These are phyloP conservation scores for Cyberlindnera meyerae DNA, from an alignment of 805 yeast species.

Conservation along the genomic window DNA sequence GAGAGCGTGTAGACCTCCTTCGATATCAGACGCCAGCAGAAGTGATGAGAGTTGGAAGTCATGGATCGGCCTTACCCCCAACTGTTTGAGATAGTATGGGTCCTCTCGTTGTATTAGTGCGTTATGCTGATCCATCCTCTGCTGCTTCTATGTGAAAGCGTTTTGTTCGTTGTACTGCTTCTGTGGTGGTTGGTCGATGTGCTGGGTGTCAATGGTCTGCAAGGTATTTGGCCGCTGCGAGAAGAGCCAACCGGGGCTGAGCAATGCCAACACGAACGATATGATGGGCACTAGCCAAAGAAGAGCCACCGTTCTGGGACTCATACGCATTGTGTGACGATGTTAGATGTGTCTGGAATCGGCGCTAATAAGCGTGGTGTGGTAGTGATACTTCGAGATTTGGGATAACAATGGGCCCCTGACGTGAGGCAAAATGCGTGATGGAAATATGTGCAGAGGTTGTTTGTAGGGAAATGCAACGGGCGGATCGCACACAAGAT, in stretches of 20 bases:
- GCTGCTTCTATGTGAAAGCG: constrained; percentile 2
- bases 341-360: too few species aligned
- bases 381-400: not conserved
- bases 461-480: too few species aligned
- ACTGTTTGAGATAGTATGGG: constrained; percentile 5
- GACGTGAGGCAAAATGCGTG: too few species aligned
- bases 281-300: constrained; percentile 6
- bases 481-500: too few species aligned
- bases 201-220: not conserved
- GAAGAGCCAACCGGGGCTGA: constrained; percentile 11
- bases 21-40: constrained; percentile 72
- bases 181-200: not conserved
- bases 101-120: constrained; percentile 3
- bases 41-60: constrained; percentile 67
- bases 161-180: constrained; percentile 2
- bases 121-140: not conserved
- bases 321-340: constrained; percentile 3
- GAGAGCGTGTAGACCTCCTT: constrained; percentile 81
- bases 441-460: too few species aligned
- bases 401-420: too few species aligned
- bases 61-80: constrained; percentile 43
- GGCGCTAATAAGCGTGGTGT: too few species aligned
- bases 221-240: not conserved
- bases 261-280: constrained; percentile 8
- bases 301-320: constrained; percentile 1